A percentile compares a stretch with the other conserved stretches of the same genome.
Evolutionary conservation across 2,329 filamentous ascomycete genomes (phyloP).

Genomic region (Penicillium sp.): DNA sequence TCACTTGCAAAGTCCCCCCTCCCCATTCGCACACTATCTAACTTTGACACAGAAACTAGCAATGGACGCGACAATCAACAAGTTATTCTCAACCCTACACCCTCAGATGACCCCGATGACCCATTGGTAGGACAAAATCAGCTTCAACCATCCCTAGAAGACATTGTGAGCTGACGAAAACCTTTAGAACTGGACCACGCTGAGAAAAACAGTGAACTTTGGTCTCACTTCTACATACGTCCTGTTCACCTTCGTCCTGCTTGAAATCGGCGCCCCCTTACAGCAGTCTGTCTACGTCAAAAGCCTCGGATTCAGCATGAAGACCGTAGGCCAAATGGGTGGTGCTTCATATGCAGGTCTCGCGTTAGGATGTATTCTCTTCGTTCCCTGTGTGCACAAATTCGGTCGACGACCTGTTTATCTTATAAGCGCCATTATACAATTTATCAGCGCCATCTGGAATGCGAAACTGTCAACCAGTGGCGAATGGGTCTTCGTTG

Average conservation of each 20-base stretch:
- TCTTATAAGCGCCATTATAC: constrained; percentile 10
- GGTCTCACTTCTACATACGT: constrained; percentile 13
- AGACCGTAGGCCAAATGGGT: not conserved
- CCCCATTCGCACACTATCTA: not conserved
- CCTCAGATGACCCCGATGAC: constrained; percentile 8
- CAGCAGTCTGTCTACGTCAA: not conserved
- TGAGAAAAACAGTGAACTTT: constrained; percentile 15
- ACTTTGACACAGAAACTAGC: not conserved
- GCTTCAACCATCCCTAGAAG: not conserved
- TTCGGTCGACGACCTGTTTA: constrained; percentile 17
- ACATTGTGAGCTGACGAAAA: not conserved
- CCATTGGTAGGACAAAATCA: constrained; percentile 7
- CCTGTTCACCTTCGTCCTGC: constrained; percentile 13
- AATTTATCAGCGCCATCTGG: constrained; percentile 12
- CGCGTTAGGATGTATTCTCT: constrained; percentile 12
- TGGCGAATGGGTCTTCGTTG: constrained; percentile 6
- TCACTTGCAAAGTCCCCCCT: not conserved
- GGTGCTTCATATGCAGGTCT: constrained; percentile 14
- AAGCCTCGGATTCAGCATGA: not conserved
- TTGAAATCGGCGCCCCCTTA: constrained; percentile 7
- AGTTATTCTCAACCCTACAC: constrained; percentile 7
- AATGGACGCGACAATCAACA: not conserved
- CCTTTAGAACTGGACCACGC: constrained; percentile 4
- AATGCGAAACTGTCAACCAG: constrained; percentile 9
- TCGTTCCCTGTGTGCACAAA: constrained; percentile 18